Base-by-base conservation (phyloP, 768 basidiomycete species). In the Tephrocybe sp. region DNA sequence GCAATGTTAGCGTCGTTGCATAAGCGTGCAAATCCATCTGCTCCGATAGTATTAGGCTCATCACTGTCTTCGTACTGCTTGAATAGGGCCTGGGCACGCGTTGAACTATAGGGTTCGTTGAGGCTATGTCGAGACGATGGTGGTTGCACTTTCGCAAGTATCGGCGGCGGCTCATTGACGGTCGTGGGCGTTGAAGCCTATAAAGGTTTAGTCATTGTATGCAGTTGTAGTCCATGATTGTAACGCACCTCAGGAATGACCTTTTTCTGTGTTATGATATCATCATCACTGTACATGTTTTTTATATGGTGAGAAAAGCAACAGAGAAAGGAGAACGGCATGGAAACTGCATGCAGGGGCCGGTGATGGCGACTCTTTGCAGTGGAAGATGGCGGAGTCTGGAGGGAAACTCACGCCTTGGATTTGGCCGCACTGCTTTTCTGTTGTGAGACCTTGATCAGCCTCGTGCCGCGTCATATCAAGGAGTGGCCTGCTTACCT, bases 1-100 rank as follows among this genome's bases (percentile, higher is more conserved):
- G 87, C 73, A 38, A 92, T 77, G n/a, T 78, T 69, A 11, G 84
- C 80, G 53, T 91, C 87, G 21, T 55, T 74, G 67, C 87, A 93
- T 24, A 94, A 67, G 44, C 68, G 72, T 64, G 86, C 83, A 54
- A 92, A 82, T 2, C 89, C 88, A 51, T 83, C 87, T 1, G 86
- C 78, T 1, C 83, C 85, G 57, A 93, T 90, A 36, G 78, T 69
- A 38, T 69, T 61, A 11, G 79, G 70, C 21, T 75, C 69, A 40
- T 89, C 87, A 9, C 54, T 59, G 51, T 81, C 80, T 19, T 82
- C 80, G 59, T 88, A 90, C 2, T 61, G 65, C 43, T 69, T 69
- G 72, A 92, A 92, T 13, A 91, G 72, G 1, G 67, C 68, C 19
- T 73, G 67, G 15, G 83, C 76, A 38, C 75, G 76, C 36, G 75